Base-by-base conservation (phyloP, 1,139 yeast genomes). In the Kurtzmaniella quercitrusa region DNA sequence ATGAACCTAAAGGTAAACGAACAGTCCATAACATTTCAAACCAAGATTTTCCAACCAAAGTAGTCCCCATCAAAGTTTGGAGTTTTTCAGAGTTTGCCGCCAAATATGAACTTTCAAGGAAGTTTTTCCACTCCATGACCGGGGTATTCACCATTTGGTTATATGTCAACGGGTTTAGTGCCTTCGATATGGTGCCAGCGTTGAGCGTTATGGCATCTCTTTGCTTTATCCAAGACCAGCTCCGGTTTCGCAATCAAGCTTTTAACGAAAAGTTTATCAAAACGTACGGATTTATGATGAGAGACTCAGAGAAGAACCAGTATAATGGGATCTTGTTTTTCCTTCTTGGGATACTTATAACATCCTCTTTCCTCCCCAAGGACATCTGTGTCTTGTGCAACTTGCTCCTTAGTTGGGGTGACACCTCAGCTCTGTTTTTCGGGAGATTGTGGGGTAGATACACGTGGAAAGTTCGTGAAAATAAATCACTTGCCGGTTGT, bases 381-480 rank as follows among this genome's bases (percentile, higher is more conserved):
- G 61, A 57, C 41, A 42, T 56, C 18, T 46, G 49, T 11, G 46
- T 54, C 16, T 44, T 55, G 46, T 42, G 52, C 39, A 51, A 46
- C 18, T 40, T 54, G 39, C 47, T 57, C 8, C 47, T 57, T 46
- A 53, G 56, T 40, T 57, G 60, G 60, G 59, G 56, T 24, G 60
- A 57, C 39, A 57, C 60, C 11, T 51, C 56, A 2, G 60, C 60
- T 6, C 51, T 54, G 33, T 47, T 57, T 8, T 44, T 53, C 16
- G 60, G 54, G 8, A 39, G 54, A 15, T 46, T 48, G 38, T 44
- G 39, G 34, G 51, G 51, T 11, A 41, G 47, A 27, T 53, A 54
- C 42, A 55, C 60, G 11, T 49, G 53, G 24, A 40, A 51, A 37
- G 44, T 56, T 5, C 44, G 51, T 10, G 33, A 16, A 14, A 49